A percentile compares a stretch with the other conserved stretches of the same genome.
These are phyloP conservation scores for Alternaria postmessia DNA, from an alignment of 2,329 filamentous ascomycete genomes.

Conservation along the genomic window DNA sequence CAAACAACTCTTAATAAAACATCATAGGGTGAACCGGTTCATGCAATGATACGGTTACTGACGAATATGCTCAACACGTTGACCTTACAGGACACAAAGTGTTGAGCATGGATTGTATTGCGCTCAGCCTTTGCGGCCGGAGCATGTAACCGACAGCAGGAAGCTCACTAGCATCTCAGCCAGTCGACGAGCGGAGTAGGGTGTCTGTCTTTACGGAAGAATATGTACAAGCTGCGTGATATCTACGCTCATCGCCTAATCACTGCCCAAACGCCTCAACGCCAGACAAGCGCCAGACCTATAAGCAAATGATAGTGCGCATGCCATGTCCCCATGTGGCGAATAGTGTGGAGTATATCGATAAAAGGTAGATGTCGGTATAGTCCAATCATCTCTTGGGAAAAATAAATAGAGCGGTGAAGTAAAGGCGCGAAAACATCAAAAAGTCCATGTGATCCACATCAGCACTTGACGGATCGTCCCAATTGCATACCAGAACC, in stretches of 20 bases:
- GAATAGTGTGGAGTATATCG: background rate
- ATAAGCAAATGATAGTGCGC: background rate
- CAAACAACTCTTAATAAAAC: background rate
- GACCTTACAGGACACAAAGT: background rate
- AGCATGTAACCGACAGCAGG: background rate
- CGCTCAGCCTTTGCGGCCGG: background rate
- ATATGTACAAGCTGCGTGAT: background rate
- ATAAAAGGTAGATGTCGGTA: background rate
- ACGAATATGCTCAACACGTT: background rate
- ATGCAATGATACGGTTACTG: background rate
- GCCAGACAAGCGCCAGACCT: conserved; percentile 1
- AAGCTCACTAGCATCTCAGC: conserved; percentile 5
- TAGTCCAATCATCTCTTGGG: conserved; percentile 1
- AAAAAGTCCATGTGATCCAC: conserved; percentile 40
- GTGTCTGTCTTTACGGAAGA: conserved; percentile 4
- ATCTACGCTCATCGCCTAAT: background rate
- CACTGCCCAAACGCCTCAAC: background rate
- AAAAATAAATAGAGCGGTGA: conserved; percentile 1
- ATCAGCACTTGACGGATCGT: conserved; percentile 54
- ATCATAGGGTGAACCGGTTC: background rate
- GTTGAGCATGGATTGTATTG: background rate
- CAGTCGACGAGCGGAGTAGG: conserved; percentile 1
- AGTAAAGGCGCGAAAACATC: conserved; percentile 1
- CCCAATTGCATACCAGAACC: conserved; percentile 32
- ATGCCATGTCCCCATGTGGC: background rate